Evolutionary conservation across 768 basidiomycete genomes (phyloP), one percentile per base, ranked within the genome.

Genomic region (Boletus vermiculosoides): DNA sequence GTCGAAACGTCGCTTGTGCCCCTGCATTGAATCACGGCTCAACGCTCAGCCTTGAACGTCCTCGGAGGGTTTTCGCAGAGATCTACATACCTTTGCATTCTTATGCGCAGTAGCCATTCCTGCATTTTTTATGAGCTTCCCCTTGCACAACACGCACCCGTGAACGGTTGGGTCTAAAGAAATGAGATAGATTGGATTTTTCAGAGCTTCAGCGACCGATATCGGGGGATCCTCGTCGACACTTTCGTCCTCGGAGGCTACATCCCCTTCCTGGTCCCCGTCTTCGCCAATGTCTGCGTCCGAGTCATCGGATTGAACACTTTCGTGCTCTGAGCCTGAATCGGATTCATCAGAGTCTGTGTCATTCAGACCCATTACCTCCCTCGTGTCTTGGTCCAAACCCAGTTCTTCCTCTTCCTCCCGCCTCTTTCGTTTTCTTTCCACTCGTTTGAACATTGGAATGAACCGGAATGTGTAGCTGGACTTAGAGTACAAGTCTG

Each of bases 391-490:
- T 34, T 79, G 81, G 55, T 88, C 83, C 6, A 88, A 62, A 0
- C 83, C 86, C 36, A 87, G 77, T 50, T 83, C 80, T 67, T 86
- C 85, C 58, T 87, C 87, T 60, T 85, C 77, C 63, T 85, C 77
- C 57, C 77, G 79, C 63, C 80, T 85, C 63, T 77, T 78, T 25
- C 78, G 80, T 45, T 85, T 80, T 67, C 85, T 90, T 61, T 85
- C 85, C 8, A 90, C 78, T 57, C 90, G 83, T 73, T 92, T 92
- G 78, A 90, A 90, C 90, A 92, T 92, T 47, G 42, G 34, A 36
- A 41, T 37, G 45, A 44, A 18, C 6, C 18, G 28, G 22, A 41
- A 7, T 11, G 36, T 12, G 11, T 22, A 13, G 18, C 9, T 23
- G 23, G 9, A n/a, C 1, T 25, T 6, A 15, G 20, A 15, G 46